Percentiles rank a stretch among this genome's conserved stretches.
phyloP scores from a whole-genome alignment of 176 grass and related monocot species.

The Oryza australiensis region DNA sequence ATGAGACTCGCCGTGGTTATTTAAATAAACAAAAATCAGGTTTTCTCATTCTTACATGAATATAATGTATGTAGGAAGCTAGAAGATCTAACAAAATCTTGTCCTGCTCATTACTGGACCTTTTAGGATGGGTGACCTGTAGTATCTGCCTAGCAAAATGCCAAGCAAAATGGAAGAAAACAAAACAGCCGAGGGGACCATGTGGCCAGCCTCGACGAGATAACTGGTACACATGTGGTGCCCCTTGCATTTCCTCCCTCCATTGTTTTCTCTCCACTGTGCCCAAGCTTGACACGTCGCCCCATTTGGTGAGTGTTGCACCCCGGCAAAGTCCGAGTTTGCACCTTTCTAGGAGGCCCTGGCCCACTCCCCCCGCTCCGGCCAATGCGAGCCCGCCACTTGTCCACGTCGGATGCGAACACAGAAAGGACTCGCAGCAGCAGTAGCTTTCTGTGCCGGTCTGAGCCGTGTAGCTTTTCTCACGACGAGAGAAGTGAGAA shows the following conservation, averaged over 20 bases:
- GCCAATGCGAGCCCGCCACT: constrained; percentile 25
- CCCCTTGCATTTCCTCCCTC: not conserved
- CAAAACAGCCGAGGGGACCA: not conserved
- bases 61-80: not conserved
- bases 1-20: too few relatives aligned
- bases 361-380: not conserved
- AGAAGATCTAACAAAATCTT: not conserved
- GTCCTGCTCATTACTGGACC: not conserved
- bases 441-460: not conserved
- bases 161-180: not conserved
- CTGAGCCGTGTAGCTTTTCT: not conserved
- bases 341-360: not conserved
- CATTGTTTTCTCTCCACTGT: not conserved
- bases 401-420: constrained; percentile 1
- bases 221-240: not conserved
- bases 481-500: not conserved
- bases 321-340: not conserved
- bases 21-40: too few relatives aligned
- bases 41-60: too few relatives aligned
- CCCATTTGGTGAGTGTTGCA: not conserved
- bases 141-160: not conserved
- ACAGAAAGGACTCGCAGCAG: not conserved
- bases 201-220: not conserved
- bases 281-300: constrained; percentile 6
- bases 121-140: not conserved